phyloP scores from a whole-genome alignment of 768 basidiomycete genomes.

The Strobilomyces dryophilus region DNA sequence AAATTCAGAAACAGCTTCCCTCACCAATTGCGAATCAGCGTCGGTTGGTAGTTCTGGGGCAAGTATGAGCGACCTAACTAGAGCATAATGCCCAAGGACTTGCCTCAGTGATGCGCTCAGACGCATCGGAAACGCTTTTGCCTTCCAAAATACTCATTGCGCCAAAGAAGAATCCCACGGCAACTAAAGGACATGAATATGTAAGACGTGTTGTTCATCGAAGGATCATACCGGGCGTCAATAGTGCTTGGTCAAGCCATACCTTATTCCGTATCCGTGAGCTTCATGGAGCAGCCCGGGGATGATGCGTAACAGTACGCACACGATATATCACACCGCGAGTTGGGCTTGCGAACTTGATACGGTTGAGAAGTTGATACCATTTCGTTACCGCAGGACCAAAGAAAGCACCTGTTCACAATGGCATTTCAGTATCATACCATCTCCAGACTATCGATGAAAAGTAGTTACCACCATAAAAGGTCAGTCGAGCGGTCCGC shows the following conservation, averaged over 20 bases:
- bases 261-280: slow-evolving; percentile 42
- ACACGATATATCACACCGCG: slow-evolving; percentile 62
- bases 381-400: slow-evolving; percentile 81
- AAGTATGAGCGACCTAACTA: not conserved
- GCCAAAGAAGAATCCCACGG: slow-evolving; percentile 58
- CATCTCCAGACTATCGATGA: not conserved
- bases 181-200: slow-evolving; percentile 27
- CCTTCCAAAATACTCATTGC: slow-evolving; percentile 82
- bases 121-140: slow-evolving; percentile 50
- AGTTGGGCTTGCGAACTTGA: slow-evolving; percentile 62
- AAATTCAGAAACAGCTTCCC: slow-evolving; percentile 4
- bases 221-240: slow-evolving; percentile 56
- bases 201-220: slow-evolving; percentile 2
- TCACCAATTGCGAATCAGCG: slow-evolving; percentile 73
- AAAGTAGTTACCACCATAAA: slow-evolving; percentile 60
- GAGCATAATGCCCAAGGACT: not conserved
- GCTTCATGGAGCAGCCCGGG: not conserved
- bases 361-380: slow-evolving; percentile 68
- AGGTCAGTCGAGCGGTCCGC: slow-evolving; percentile 59
- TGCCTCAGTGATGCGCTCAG: slow-evolving; percentile 41
- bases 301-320: slow-evolving; percentile 15
- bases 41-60: slow-evolving; percentile 64
- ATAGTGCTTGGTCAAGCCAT: slow-evolving; percentile 74
- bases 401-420: slow-evolving; percentile 56
- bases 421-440: not conserved